Percentiles rank a stretch among this genome's conserved stretches.
phyloP scores from a whole-genome alignment of 2,329 filamentous ascomycete genomes.

The Aspergillus neotritici region DNA sequence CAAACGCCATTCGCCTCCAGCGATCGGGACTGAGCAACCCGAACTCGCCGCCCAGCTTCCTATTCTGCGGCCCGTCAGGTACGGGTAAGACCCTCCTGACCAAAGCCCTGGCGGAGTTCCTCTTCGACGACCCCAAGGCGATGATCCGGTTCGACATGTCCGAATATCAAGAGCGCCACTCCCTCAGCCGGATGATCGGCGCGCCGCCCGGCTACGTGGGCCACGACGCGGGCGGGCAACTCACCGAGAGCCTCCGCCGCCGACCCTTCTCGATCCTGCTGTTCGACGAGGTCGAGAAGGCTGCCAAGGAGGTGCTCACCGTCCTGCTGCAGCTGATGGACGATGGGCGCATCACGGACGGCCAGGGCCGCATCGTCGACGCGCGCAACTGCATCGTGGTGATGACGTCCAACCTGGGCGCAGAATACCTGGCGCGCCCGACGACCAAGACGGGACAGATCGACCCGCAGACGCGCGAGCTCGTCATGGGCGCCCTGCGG shows the following conservation, averaged over 20 bases:
- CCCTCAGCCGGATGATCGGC: conserved; percentile 94
- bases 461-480: conserved; percentile 74
- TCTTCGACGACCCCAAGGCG: conserved; percentile 92
- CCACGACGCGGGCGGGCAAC: conserved; percentile 89
- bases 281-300: conserved; percentile 98
- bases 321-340: conserved; percentile 99
- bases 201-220: conserved; percentile 95
- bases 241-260: conserved; percentile 88
- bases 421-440: conserved; percentile 82
- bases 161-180: conserved; percentile 96
- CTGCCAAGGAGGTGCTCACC: conserved; percentile 93
- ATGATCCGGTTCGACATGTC: conserved; percentile 99
- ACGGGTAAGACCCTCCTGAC: conserved; percentile 97
- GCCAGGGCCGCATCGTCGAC: conserved; percentile 90
- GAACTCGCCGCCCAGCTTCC: conserved; percentile 94
- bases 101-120: conserved; percentile 93
- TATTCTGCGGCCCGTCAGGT: conserved; percentile 97
- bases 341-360: conserved; percentile 95
- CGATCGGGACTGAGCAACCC: conserved; percentile 91
- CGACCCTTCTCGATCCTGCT: conserved; percentile 96
- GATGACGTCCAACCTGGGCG: conserved; percentile 96
- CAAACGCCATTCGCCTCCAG: conserved; percentile 92
- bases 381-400: conserved; percentile 98
- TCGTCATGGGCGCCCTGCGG: conserved; percentile 85
- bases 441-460: conserved; percentile 75